Evolutionary conservation across 345 rosid species (phyloP), one percentile per base, ranked within the genome.

Genomic region (Erysimum cheiranthoides): DNA sequence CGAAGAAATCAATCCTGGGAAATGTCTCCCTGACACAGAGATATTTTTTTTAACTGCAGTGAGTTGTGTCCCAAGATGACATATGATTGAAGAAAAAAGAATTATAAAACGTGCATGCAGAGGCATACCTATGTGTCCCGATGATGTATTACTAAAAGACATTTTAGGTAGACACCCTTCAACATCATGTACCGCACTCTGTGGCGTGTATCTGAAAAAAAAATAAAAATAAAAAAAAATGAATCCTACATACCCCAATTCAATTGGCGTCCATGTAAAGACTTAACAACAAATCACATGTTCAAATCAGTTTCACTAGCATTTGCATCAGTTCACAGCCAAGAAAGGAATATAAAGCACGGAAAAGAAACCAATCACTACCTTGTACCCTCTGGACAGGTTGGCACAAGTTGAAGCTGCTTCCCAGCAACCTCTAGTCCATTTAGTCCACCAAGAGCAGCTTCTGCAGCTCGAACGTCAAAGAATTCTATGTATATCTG

Each of bases 381-480:
- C 81, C 85, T 83, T 65, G 78, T 51, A 79, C 86, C 82, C 73
- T 87, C 89, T 61, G 83, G 82, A 71, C 30, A 76, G 76, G 87
- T 76, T 65, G 85, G 80, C 75, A 84, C 91, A 74, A 93, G 87
- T 70, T 81, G 86, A 71, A 91, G 87, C 81, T 73, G 89, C 86
- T 82, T 93, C 71, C 96, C 94, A 61, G 90, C 86, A 81, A 91
- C 84, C 79, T 86, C 85, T 39, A 83, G 82, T 79, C 86, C 81
- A 73, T 88, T 80, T 76, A 90, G 80, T 46, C 87, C 86, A 59
- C 73, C 80, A 77, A 87, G 84, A 75, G 98, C 96, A 74, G 88
- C 82, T 62, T 86, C 91, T 36, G 98, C 93, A 25, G 91, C 94
- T 88, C 98, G 88, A 76, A 75, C 69, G 74, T 93, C 98, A 82